These are phyloP conservation scores for Yarrowia phangngaensis DNA, from an alignment of 805 yeast genomes.

Conservation along the genomic window DNA sequence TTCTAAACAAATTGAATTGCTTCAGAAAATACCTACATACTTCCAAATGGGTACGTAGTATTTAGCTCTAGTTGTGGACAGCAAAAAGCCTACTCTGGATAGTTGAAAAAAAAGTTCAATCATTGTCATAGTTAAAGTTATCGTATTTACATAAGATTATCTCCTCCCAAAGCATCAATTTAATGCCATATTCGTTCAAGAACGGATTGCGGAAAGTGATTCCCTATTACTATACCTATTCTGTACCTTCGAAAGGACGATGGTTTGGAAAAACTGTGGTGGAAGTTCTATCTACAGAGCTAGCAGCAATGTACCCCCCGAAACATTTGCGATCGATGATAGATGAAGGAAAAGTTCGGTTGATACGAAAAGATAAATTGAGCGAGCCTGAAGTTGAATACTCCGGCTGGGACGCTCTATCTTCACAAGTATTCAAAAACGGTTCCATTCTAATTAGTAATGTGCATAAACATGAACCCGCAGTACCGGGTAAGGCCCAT, in stretches of 20 bases:
- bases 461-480: constrained; percentile 87
- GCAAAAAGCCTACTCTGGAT: too few relatives aligned
- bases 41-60: too few relatives aligned
- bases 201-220: constrained; percentile 9
- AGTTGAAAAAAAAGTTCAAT: too few relatives aligned
- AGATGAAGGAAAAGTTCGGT: neutral
- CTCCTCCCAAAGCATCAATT: too few relatives aligned
- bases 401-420: constrained; percentile 41
- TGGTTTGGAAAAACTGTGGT: constrained; percentile 77
- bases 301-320: constrained; percentile 43
- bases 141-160: neutral
- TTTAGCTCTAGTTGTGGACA: too few relatives aligned
- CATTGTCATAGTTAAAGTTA: too few relatives aligned
- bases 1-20: too few relatives aligned
- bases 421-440: constrained; percentile 63
- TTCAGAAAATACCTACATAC: too few relatives aligned
- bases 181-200: constrained; percentile 8
- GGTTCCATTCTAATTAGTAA: constrained; percentile 80
- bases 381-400: constrained; percentile 50
- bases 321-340: neutral
- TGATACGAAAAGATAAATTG: constrained; percentile 15
- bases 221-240: constrained; percentile 13
- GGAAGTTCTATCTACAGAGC: constrained; percentile 72
- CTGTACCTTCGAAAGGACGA: constrained; percentile 49
- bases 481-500: constrained; percentile 49